Percentiles rank a stretch among this genome's conserved stretches.
Conservation (phyloP, 2,329 filamentous ascomycete genomes). For the Phialocephala subalpina region DNA sequence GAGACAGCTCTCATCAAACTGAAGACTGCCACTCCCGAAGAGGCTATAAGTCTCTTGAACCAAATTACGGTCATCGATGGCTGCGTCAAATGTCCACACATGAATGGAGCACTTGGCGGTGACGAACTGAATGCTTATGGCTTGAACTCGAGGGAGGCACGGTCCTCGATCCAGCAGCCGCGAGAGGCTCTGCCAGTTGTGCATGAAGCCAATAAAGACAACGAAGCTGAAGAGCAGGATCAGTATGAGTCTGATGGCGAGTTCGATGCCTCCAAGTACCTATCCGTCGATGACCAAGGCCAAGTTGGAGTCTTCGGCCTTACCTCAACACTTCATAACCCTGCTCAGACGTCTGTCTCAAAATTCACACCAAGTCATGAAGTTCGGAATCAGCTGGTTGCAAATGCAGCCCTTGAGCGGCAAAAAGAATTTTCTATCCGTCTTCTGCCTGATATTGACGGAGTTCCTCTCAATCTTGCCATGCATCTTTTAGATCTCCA, state of each 20-base stretch:
- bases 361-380: slow-evolving; percentile 1
- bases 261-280: slow-evolving; percentile 8
- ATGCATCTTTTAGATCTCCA: slow-evolving; percentile 49
- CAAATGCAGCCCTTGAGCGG: slow-evolving; percentile 1
- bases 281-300: slow-evolving; percentile 6
- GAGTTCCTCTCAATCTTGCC: slow-evolving; percentile 46
- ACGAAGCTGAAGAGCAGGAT: background rate
- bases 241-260: slow-evolving; percentile 3
- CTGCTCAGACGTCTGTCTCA: background rate
- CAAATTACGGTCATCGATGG: background rate
- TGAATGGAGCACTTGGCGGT: background rate
- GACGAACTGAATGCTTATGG: background rate
- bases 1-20: slow-evolving; percentile 3
- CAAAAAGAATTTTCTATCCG: slow-evolving; percentile 10
- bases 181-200: background rate
- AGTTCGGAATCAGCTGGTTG: background rate
- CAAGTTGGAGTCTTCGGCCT: slow-evolving; percentile 4
- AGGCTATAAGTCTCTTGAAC: background rate
- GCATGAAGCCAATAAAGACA: background rate
- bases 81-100: background rate
- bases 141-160: background rate
- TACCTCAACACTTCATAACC: slow-evolving; percentile 7
- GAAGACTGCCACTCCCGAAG: slow-evolving; percentile 2
- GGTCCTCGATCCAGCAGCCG: background rate
- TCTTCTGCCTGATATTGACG: slow-evolving; percentile 7